Evolutionary conservation across 306 rosid species (phyloP), one percentile per base, ranked within the genome.

Genomic region (Sicyos edulis): DNA sequence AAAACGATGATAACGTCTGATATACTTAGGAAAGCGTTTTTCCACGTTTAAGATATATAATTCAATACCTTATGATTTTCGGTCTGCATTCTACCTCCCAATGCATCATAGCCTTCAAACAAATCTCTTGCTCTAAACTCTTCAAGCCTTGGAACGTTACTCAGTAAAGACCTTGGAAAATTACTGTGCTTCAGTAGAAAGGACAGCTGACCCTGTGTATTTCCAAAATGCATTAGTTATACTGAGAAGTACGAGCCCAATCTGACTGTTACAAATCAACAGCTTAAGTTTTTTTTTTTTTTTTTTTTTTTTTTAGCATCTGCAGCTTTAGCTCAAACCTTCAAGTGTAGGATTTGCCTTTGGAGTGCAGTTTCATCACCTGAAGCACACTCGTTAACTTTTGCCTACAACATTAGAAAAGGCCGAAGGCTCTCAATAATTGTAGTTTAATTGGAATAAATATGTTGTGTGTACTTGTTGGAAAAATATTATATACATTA

Each of bases 321-420:
- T 17, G 52, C 67, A 76, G 80, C n/a, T 22, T 72, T 7, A 58
- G 58, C 34, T 20, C 72, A 56, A 81, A 89, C 98, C 98, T 93
- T 93, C 73, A 90, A 77, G 76, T 88, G 91, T 76, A 88, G 88
- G 80, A 93, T 88, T 82, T 92, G 96, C 81, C 86, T 82, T 75
- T 90, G 98, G 78, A 90, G 88, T 72, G 93, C 93, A 72, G 80
- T 86, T 79, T 81, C 80, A 78, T 90, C 96, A 53, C 96, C 97
- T 26, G 96, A 93, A 78, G 97, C 91, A 79, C 89, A 96, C 85
- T 90, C 97, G 24, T 90, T 93, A 82, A 92, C 96, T 86, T 90
- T 90, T 49, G 96, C 98, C 97, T 93, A 55, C 61, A 59, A 49
- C 42, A 24, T 34, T 63, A 37, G 34, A 7, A 50, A 54, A 77